A percentile compares a stretch with the other conserved stretches of the same genome.
Evolutionary conservation across 345 rosid species (phyloP).

Genomic region (Eucalyptus brandiana): DNA sequence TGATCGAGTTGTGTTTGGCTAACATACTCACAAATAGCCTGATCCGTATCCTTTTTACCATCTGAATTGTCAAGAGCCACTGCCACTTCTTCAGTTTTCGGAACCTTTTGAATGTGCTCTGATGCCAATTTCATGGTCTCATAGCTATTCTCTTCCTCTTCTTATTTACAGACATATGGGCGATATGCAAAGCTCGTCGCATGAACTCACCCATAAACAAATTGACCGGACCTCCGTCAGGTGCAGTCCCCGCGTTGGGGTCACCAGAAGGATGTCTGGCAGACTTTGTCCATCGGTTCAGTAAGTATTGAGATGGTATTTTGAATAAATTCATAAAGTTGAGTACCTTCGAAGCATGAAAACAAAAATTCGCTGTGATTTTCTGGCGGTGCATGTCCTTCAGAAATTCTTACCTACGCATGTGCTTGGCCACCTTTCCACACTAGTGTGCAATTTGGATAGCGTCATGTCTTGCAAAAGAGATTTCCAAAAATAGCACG

Average conservation of each 20-base stretch:
- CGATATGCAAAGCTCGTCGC: not conserved
- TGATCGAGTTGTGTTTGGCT: no score
- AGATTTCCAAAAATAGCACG: no score
- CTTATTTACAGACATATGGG: not conserved
- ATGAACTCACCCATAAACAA: not conserved
- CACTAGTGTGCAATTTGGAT: no score
- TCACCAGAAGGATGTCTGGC: not conserved
- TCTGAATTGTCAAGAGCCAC: not conserved
- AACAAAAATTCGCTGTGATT: no score
- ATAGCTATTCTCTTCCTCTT: not conserved
- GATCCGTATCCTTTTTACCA: not conserved
- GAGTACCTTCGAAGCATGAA: no score
- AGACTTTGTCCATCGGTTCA: not conserved
- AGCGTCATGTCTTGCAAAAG: no score
- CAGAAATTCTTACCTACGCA: no score
- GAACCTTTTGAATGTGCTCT: not conserved
- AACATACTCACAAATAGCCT: no score
- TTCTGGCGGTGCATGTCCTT: no score
- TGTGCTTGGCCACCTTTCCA: no score
- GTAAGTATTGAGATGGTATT: not conserved
- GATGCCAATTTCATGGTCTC: not conserved
- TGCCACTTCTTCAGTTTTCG: not conserved
- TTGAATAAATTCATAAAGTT: no score
- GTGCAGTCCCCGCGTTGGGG: not conserved
- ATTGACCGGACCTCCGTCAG: rapidly evolving